Conservation (phyloP, 1,139 yeast species). For the Sugiyamaella novakii region DNA sequence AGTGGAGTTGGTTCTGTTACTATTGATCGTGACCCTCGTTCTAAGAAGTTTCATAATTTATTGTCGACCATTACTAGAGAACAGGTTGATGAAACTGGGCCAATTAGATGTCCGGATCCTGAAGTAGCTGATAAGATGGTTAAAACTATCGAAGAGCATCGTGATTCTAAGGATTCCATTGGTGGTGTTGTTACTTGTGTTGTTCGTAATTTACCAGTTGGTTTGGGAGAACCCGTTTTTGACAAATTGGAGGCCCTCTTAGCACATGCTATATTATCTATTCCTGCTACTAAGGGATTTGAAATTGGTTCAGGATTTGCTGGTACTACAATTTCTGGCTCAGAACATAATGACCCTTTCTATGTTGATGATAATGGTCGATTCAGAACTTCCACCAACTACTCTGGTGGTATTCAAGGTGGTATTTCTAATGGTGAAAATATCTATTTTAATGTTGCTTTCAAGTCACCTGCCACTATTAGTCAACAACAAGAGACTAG, state of each 20-base stretch:
- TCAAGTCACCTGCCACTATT: conserved; percentile 97
- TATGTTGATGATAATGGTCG: conserved; percentile 46
- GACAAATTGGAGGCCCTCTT: conserved; percentile 92
- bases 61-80: conserved; percentile 82
- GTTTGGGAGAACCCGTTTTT: conserved; percentile 96
- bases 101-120: conserved; percentile 90
- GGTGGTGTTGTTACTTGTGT: conserved; percentile 99
- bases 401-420: conserved; percentile 97
- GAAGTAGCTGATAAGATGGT: conserved; percentile 76
- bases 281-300: conserved; percentile 97
- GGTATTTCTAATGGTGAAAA: conserved; percentile 96
- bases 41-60: conserved; percentile 63
- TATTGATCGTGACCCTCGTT: conserved; percentile 72
- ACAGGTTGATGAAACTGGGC: conserved; percentile 82
- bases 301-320: conserved; percentile 95
- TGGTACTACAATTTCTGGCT: conserved; percentile 89
- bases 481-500: conserved; percentile 89
- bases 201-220: conserved; percentile 87
- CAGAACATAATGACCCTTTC: conserved; percentile 90
- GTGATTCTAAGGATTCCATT: conserved; percentile 87
- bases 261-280: conserved; percentile 96
- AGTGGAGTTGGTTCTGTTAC: conserved; percentile 81
- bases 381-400: conserved; percentile 84
- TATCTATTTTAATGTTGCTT: conserved; percentile 91
- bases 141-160: conserved; percentile 79